Conservation (phyloP, 2,329 filamentous ascomycete genomes). For the Triangularia verruculosa region DNA sequence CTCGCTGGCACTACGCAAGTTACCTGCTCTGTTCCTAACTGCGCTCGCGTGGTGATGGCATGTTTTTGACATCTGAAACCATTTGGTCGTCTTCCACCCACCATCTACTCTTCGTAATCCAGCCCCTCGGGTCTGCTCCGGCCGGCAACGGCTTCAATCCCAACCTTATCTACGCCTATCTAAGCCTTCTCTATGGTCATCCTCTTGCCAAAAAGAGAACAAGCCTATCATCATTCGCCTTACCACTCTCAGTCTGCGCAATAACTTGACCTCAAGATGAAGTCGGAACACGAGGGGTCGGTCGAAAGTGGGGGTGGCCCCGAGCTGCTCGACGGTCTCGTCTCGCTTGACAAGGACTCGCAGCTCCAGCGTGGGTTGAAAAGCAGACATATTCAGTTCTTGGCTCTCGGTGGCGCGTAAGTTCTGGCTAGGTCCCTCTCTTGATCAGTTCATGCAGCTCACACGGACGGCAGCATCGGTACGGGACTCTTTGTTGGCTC, state of each 20-base stretch:
- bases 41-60: slow-evolving; percentile 2
- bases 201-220: no score
- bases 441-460: neutral
- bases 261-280: slow-evolving; percentile 14
- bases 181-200: neutral
- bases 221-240: no score
- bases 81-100: neutral
- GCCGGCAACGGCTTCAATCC: neutral
- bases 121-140: neutral
- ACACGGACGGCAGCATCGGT: slow-evolving; percentile 25
- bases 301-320: slow-evolving; percentile 14
- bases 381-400: slow-evolving; percentile 59
- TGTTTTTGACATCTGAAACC: slow-evolving; percentile 1
- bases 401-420: slow-evolving; percentile 49
- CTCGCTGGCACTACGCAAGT: no score
- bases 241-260: no score
- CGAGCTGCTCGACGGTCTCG: slow-evolving; percentile 21
- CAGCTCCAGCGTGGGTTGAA: slow-evolving; percentile 57
- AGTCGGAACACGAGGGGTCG: slow-evolving; percentile 8
- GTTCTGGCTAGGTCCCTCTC: slow-evolving; percentile 1
- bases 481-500: slow-evolving; percentile 32
- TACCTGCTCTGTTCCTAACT: neutral
- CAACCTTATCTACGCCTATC: neutral
- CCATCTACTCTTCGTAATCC: neutral
- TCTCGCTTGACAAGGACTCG: slow-evolving; percentile 21